Evolutionary conservation across 2,329 filamentous ascomycete genomes (phyloP).

Genomic region (Neospermospora avenae): DNA sequence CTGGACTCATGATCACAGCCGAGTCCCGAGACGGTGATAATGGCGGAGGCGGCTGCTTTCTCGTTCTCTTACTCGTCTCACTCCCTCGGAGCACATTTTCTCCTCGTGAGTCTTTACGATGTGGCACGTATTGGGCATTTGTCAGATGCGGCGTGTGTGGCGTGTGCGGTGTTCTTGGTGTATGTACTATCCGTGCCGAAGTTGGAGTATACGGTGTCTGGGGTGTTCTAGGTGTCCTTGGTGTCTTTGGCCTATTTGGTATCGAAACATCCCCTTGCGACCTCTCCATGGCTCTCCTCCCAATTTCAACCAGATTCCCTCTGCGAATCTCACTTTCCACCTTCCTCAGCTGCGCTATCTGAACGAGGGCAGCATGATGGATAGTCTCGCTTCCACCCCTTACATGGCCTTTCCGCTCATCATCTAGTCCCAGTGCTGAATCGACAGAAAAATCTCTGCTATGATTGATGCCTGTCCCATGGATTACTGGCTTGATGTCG

Average conservation of each 20-base stretch:
- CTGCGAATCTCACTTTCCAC: not conserved
- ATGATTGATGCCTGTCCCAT: not conserved
- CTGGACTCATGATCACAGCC: not conserved
- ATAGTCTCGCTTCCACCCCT: not conserved
- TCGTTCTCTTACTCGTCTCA: not conserved
- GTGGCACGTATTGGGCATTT: not conserved
- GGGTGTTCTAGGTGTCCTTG: not conserved
- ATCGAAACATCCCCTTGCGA: not conserved
- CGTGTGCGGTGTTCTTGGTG: not conserved
- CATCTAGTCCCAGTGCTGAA: not conserved
- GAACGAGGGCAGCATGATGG: not conserved
- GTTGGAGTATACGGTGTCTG: not conserved
- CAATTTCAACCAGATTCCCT: not conserved
- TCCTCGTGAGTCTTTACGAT: not conserved
- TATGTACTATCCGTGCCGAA: not conserved
- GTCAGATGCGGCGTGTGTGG: not conserved
- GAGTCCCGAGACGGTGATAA: not conserved
- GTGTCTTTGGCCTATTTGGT: not conserved
- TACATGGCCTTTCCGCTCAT: not conserved
- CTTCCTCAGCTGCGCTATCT: not conserved
- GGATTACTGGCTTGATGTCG: not conserved
- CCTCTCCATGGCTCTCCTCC: not conserved
- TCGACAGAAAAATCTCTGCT: constrained; percentile 3
- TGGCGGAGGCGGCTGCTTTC: not conserved
- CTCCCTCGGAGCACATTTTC: not conserved